Base-by-base conservation (phyloP, 768 basidiomycete species). In the Cantharellus anzutake region DNA sequence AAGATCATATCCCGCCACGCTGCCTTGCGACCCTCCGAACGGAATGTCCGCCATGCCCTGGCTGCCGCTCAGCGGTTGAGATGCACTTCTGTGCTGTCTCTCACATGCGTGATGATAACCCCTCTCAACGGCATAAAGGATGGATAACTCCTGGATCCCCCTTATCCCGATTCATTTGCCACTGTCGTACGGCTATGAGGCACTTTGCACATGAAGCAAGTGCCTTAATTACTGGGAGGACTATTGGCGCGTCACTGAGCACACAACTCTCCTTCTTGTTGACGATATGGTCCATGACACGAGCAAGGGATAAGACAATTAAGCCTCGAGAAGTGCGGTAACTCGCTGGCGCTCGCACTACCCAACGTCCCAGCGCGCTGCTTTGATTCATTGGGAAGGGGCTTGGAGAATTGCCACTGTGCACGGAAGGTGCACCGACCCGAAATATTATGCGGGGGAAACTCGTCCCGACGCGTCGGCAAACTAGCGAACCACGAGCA, bases 1-100 rank as follows among this genome's bases (percentile, higher is more conserved):
- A 56, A n/a, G 20, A n/a, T 56, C n/a, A 16, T 40, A 5, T 39
- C 48, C 16, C 44, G 38, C 3, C 16, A 51, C 4, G 57, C 37
- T 4, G n/a, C 11, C 60, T 62, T 14, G 61, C 61, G 4, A 44
- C 60, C 7, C 44, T 62, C 51, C 52, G 59, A 41, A 66, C 65
- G 2, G 58, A 60, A 4, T 63, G 58, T 11, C 65, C 65, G 3
- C 63, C 64, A 7, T 65, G 64, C 62, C 64, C 64, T 16, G 64
- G 63, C 4, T 65, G 64, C 39, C 51, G 64, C 5, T 64, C 63
- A 2, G 58, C 64, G 3, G 61, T 65, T 4, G 42, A 62, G 3
- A 44, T 65, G 2, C 59, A 60, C 50, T 64, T 65, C 34, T 56
- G 41, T 35, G 4, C 50, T 52, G 5, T 20, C 56, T 5, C 60